A percentile compares a stretch with the other conserved stretches of the same genome.
Evolutionary conservation across 768 basidiomycete species (phyloP).

Genomic region (Dioszegia aurantiaca): DNA sequence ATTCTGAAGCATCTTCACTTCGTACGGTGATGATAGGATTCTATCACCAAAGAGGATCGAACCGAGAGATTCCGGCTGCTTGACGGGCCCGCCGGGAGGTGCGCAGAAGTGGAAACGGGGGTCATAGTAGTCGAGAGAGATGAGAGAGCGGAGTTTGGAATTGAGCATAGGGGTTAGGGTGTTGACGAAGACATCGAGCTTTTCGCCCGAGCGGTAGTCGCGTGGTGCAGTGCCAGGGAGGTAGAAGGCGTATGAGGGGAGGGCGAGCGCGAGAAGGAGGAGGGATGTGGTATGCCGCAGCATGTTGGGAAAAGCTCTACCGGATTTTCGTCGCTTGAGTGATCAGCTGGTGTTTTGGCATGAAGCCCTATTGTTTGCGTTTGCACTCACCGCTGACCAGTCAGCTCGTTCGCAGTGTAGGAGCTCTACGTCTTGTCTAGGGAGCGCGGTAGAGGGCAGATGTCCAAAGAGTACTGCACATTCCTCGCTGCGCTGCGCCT

Average conservation of each 20-base stretch:
- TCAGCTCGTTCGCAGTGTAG: too few relatives aligned
- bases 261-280: constrained; percentile 14
- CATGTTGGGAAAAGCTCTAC: not conserved
- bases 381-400: too few relatives aligned
- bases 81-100: constrained; percentile 63
- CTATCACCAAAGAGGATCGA: constrained; percentile 96
- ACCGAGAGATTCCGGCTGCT: constrained; percentile 74
- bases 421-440: too few relatives aligned
- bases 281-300: not conserved
- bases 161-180: constrained; percentile 78
- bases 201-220: constrained; percentile 71
- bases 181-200: constrained; percentile 65
- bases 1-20: constrained; percentile 79
- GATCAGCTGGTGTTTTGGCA: not conserved
- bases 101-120: constrained; percentile 77
- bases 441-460: constrained; percentile 1
- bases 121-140: constrained; percentile 87
- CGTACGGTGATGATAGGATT: constrained; percentile 84
- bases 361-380: too few relatives aligned
- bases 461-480: too few relatives aligned
- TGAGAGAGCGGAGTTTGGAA: constrained; percentile 46
- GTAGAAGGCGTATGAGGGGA: constrained; percentile 66
- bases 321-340: too few relatives aligned
- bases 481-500: too few relatives aligned
- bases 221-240: constrained; percentile 80